Conservation (phyloP, 148 eudicot genomes). For the Simmondsia chinensis region DNA sequence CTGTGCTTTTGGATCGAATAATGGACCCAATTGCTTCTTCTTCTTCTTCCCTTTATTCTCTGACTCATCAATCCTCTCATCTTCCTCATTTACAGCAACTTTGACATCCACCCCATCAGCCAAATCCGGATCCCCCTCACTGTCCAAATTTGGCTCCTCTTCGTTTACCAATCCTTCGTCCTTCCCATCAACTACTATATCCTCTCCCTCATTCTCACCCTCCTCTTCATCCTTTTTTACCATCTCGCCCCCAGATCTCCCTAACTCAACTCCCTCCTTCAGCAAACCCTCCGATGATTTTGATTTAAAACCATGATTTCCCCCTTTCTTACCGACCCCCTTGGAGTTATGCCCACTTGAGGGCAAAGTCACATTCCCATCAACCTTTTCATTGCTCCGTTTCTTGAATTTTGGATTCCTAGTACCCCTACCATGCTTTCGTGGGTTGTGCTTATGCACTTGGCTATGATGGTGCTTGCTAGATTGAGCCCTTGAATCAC, state of each 20-base stretch:
- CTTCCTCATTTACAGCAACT: slow-evolving; percentile 28
- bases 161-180: slow-evolving; percentile 20
- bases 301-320: neutral
- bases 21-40: slow-evolving; percentile 40
- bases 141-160: slow-evolving; percentile 17
- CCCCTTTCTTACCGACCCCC: slow-evolving; percentile 9
- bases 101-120: slow-evolving; percentile 25
- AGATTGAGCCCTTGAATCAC: slow-evolving; percentile 8
- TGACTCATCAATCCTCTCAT: slow-evolving; percentile 17
- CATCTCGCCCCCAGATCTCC: slow-evolving; percentile 48
- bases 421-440: slow-evolving; percentile 1
- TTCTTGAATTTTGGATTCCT: slow-evolving; percentile 12
- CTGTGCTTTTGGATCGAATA: slow-evolving; percentile 64
- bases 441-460: slow-evolving; percentile 5
- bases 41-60: slow-evolving; percentile 19
- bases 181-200: slow-evolving; percentile 5
- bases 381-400: slow-evolving; percentile 6
- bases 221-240: slow-evolving; percentile 19
- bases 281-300: slow-evolving; percentile 7
- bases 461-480: slow-evolving; percentile 8
- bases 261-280: slow-evolving; percentile 27
- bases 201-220: slow-evolving; percentile 11
- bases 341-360: slow-evolving; percentile 9
- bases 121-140: slow-evolving; percentile 35
- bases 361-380: slow-evolving; percentile 30